phyloP scores from a whole-genome alignment of 257 asterid genomes.

The Primulina tabacum region DNA sequence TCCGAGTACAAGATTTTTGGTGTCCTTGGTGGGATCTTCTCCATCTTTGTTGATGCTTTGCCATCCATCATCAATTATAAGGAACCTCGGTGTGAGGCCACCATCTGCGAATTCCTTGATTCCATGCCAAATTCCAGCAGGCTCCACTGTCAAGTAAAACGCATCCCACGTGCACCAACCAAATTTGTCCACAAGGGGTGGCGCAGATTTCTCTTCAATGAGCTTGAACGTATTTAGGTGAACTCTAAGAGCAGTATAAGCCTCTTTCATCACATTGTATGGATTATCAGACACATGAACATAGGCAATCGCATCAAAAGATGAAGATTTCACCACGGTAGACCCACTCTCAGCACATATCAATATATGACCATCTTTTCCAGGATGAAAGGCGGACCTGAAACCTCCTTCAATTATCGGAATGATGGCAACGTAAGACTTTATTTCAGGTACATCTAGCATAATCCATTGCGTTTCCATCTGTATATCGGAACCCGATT shows the following conservation, averaged over 20 bases:
- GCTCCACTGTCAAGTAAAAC: constrained; percentile 44
- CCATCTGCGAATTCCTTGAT: constrained; percentile 29
- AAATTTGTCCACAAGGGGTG: constrained; percentile 30
- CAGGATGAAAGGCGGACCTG: constrained; percentile 43
- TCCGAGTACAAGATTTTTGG: constrained; percentile 24
- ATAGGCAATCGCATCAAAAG: constrained; percentile 30
- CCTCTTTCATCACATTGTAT: constrained; percentile 36
- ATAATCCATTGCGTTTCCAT: constrained; percentile 58
- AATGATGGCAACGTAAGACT: constrained; percentile 34
- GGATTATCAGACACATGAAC: constrained; percentile 39
- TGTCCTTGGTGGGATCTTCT: constrained; percentile 38
- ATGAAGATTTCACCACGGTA: constrained; percentile 29
- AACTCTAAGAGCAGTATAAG: constrained; percentile 26
- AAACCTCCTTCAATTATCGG: constrained; percentile 37
- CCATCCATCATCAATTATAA: constrained; percentile 55
- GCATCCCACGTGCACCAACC: constrained; percentile 63
- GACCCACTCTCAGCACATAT: constrained; percentile 46
- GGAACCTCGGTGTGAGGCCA: constrained; percentile 33
- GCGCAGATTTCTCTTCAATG: constrained; percentile 36
- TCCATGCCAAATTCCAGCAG: constrained; percentile 42
- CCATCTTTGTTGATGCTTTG: constrained; percentile 48
- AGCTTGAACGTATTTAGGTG: constrained; percentile 39
- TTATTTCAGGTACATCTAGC: constrained; percentile 25
- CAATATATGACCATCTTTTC: constrained; percentile 20
- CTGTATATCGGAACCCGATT: constrained; percentile 64